A percentile compares a stretch with the other conserved stretches of the same genome.
These are phyloP conservation scores for Tolypocladium pustulatum DNA, from an alignment of 2,329 filamentous ascomycete species.

Conservation along the genomic window DNA sequence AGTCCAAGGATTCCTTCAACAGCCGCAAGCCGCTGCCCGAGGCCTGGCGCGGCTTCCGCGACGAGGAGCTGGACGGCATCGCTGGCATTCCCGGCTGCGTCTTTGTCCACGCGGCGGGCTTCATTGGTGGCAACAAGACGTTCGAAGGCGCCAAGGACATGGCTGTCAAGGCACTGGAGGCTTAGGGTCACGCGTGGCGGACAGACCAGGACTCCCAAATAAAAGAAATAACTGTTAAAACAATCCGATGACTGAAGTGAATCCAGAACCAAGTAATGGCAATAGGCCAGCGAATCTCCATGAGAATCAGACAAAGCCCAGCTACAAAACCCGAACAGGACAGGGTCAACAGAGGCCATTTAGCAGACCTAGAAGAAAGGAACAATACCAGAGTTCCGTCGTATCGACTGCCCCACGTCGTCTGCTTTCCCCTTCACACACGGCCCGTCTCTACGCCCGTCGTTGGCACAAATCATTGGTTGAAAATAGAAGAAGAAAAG, in stretches of 20 bases:
- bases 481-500: not conserved
- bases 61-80: slow-evolving; percentile 70
- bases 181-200: slow-evolving; percentile 12
- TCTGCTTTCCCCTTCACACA: not conserved
- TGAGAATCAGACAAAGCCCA: not conserved
- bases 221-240: not conserved
- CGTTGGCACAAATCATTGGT: not conserved
- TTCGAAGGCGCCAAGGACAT: slow-evolving; percentile 81
- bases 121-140: slow-evolving; percentile 91
- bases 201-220: not conserved
- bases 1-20: slow-evolving; percentile 74
- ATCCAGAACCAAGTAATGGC: not conserved
- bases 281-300: not conserved
- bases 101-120: slow-evolving; percentile 89
- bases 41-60: slow-evolving; percentile 82
- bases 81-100: slow-evolving; percentile 63
- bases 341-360: not conserved
- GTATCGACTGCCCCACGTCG: not conserved
- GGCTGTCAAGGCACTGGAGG: slow-evolving; percentile 62
- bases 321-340: not conserved
- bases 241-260: not conserved
- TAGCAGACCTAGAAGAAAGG: not conserved
- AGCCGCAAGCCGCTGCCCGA: slow-evolving; percentile 88
- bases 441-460: not conserved
- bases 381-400: not conserved